Evolutionary conservation across 352 stramenopile genomes (phyloP), one percentile per base, ranked within the genome.

Genomic region (Aphanomyces cochlioides): DNA sequence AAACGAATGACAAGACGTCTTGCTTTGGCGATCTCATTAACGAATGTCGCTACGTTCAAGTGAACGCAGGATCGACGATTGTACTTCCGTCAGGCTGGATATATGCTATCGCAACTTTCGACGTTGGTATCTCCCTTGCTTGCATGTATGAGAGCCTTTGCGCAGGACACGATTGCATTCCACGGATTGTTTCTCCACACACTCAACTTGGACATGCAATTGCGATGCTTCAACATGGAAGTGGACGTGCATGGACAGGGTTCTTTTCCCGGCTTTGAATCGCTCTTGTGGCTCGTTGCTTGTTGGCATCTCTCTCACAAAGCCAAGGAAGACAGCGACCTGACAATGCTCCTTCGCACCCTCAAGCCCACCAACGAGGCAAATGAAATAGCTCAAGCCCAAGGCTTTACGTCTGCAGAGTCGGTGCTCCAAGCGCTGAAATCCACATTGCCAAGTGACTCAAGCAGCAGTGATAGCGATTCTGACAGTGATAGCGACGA

Each of bases 21-120:
- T 80, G 77, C 37, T 75, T 82, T 17, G 61, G 50, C 0, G 67
- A 78, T 59, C 48, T 73, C 13, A 72, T 78, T 17, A 67, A 74
- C n/a, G 73, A 75, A 12, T 80, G 76, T 36, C 65, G 71, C 17
- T 67, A 75, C 7, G 57, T 81, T 8, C 68, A 80, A 13, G 72
- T 85, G 47, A 50, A 58, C 10, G 74, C 60, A 3, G 77, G 79
- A 5, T 73, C 81, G 45, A 85, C 79, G 40, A 69, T 85, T 47
- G 48, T 85, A 54, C 60, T 85, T 28, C 79, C 79, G 0, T 79
- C 79, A 0, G 79, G 79, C 1, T 85, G 79, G 77, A 79, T 85
- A 34, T 78, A 83, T 50, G 74, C 77, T 0, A 75, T 80, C 47
- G 79, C 80, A 66, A 82, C 79, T 7, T 74, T 61, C 21, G 64